Evolutionary conservation across 1,284 basidiomycete species (phyloP).

Genomic region (Rhodotorula mucilaginosa): DNA sequence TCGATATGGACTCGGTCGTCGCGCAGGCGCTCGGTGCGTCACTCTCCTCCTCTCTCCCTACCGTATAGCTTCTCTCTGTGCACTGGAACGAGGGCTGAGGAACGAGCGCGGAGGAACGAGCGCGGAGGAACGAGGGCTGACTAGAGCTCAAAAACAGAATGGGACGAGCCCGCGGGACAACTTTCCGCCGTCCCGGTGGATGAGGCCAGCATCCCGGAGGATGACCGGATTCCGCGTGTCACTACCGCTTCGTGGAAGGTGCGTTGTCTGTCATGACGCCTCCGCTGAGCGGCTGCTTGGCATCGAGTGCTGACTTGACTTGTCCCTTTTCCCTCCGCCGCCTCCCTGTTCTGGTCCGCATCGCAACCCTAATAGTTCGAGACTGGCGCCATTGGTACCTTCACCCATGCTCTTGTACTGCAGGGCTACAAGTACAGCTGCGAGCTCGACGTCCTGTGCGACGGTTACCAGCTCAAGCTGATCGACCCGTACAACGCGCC

Average conservation of each 20-base stretch:
- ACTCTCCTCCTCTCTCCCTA: slow-evolving; percentile 67
- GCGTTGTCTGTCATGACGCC: too few species aligned
- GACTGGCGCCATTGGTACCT: slow-evolving; percentile 82
- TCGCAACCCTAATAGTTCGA: slow-evolving; percentile 58
- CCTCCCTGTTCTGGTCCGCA: too few species aligned
- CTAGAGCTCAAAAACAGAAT: slow-evolving; percentile 52
- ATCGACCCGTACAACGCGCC: slow-evolving; percentile 76
- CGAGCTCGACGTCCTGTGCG: slow-evolving; percentile 62
- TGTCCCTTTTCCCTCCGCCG: too few species aligned
- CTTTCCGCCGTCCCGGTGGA: slow-evolving; percentile 78
- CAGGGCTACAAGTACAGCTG: slow-evolving; percentile 89
- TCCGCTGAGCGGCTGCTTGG: too few species aligned
- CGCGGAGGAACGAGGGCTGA: neutral
- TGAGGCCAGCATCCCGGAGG: slow-evolving; percentile 68
- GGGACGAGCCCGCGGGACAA: slow-evolving; percentile 82
- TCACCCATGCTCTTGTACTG: slow-evolving; percentile 81
- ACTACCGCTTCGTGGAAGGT: slow-evolving; percentile 58
- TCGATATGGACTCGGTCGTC: slow-evolving; percentile 77
- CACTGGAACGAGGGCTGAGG: neutral
- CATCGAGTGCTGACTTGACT: too few species aligned
- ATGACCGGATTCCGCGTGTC: slow-evolving; percentile 60
- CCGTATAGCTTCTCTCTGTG: neutral
- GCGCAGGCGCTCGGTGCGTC: slow-evolving; percentile 46
- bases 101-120: neutral
- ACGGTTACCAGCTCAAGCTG: slow-evolving; percentile 75